Conservation (phyloP, 2,329 filamentous ascomycete species). For the Xylogone sp. region DNA sequence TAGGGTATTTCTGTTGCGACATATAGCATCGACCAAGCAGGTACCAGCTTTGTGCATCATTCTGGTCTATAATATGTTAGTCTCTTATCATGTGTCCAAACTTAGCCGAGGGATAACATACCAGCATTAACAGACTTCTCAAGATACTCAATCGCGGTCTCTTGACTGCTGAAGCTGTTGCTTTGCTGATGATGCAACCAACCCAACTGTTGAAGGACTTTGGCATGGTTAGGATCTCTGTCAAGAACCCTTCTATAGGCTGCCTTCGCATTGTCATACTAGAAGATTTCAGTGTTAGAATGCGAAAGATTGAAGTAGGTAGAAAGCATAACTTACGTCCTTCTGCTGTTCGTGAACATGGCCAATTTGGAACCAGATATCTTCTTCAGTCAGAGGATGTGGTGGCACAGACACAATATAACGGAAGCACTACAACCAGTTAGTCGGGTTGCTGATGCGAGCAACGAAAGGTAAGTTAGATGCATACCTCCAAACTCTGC, state of each 20-base stretch:
- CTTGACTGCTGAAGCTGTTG: slow-evolving; percentile 84
- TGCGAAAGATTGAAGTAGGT: neutral
- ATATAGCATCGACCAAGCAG: slow-evolving; percentile 96
- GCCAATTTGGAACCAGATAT: slow-evolving; percentile 99
- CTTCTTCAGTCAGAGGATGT: slow-evolving; percentile 88
- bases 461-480: neutral
- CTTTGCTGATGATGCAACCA: slow-evolving; percentile 98
- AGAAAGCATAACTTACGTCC: slow-evolving; percentile 64
- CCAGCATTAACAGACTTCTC: slow-evolving; percentile 94
- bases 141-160: slow-evolving; percentile 93
- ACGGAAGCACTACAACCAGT: slow-evolving; percentile 76
- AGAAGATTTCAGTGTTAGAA: no score
- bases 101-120: slow-evolving; percentile 40
- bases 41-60: slow-evolving; percentile 97
- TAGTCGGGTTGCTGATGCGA: no score
- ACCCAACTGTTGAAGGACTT: slow-evolving; percentile 94
- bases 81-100: slow-evolving; percentile 8
- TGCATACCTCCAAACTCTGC: slow-evolving; percentile 81
- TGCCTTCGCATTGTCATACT: slow-evolving; percentile 91
- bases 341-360: slow-evolving; percentile 99
- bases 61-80: slow-evolving; percentile 65
- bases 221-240: slow-evolving; percentile 91
- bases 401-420: slow-evolving; percentile 95
- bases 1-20: slow-evolving; percentile 98
- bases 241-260: slow-evolving; percentile 93